Evolutionary conservation across 108 stramenopile species (phyloP).

Genomic region (Skeletonema potamos): DNA sequence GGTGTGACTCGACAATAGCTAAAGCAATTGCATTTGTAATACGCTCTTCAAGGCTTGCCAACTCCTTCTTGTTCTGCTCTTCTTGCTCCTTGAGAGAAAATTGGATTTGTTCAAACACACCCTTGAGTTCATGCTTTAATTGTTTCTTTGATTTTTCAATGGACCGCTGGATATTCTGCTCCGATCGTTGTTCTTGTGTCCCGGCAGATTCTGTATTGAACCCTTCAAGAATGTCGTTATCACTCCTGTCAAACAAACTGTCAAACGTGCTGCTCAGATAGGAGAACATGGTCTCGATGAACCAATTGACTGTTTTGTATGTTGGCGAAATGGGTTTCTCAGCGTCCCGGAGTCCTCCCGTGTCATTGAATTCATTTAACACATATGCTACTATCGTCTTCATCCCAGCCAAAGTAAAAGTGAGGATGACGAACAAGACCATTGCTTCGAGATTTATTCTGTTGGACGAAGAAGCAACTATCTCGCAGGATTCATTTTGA

Average conservation of each 20-base stretch:
- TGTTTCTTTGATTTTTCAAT: constrained; percentile 3
- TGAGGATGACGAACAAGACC: neutral
- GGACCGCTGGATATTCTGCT: neutral
- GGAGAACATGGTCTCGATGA: constrained; percentile 1
- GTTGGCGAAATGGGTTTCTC: neutral
- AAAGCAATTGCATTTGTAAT: neutral
- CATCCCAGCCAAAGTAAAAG: neutral
- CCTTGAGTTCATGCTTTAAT: neutral
- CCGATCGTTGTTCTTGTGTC: constrained; percentile 1
- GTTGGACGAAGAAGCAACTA: neutral
- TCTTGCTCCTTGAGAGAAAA: neutral
- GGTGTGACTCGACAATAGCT: neutral
- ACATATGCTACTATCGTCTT: constrained; percentile 5
- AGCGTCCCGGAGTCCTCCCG: neutral
- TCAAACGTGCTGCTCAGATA: constrained; percentile 6
- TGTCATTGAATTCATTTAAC: constrained; percentile 4
- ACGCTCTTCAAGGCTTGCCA: neutral
- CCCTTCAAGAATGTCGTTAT: neutral
- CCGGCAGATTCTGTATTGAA: neutral
- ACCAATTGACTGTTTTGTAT: neutral
- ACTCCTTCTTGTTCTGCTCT: neutral
- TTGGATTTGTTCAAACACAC: neutral
- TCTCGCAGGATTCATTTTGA: neutral
- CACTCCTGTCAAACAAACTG: neutral
- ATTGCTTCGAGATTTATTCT: neutral